Evolutionary conservation across 2,329 filamentous ascomycete species (phyloP), one percentile per base, ranked within the genome.

Genomic region (Phoma sp.): DNA sequence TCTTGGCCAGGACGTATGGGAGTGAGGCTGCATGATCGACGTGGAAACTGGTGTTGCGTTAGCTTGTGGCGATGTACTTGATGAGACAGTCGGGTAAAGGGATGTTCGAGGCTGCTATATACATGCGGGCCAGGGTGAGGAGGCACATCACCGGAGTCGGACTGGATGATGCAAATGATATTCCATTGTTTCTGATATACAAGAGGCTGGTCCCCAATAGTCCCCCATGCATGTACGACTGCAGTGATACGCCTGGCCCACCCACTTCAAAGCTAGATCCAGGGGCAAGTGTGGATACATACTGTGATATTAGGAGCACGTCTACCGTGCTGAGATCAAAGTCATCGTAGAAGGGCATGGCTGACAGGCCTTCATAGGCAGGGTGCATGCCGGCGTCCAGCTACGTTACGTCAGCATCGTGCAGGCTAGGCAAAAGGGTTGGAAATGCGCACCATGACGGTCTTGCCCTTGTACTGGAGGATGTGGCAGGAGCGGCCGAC

Each of bases 391-490:
- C 95, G 45, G 95, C 95, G 80, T 99, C 95, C 66, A 99, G 91
- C 92, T 96, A 73, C 53, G 2, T 41, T 29, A 12, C 19, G 56
- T 75, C 58, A 76, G 68, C 62, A 59, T 39, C 3, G 10, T 37
- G 49, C 19, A 40, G 25, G 22, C 12, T 13, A 31, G 25, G 29
- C 21, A 6, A n/a, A 15, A 8, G 21, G 13, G 10, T 24, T 27
- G 5, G n/a, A 47, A 22, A 17, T 48, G 74, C 86, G 65, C 81
- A 96, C 92, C 95, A 99, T 99, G 65, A 99, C 92, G 6, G 94
- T 98, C 78, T 99, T 99, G 59, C 95, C 95, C 79, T 98, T 99
- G 84, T 99, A 99, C 72, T 98, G 92, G 57, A 99, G 88, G 67
- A 99, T 96, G 74, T 99, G 95, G 76, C 95, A 98, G 63, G 95